Evolutionary conservation across 768 basidiomycete genomes (phyloP), one percentile per base, ranked within the genome.

Genomic region (Mycena alexandri): DNA sequence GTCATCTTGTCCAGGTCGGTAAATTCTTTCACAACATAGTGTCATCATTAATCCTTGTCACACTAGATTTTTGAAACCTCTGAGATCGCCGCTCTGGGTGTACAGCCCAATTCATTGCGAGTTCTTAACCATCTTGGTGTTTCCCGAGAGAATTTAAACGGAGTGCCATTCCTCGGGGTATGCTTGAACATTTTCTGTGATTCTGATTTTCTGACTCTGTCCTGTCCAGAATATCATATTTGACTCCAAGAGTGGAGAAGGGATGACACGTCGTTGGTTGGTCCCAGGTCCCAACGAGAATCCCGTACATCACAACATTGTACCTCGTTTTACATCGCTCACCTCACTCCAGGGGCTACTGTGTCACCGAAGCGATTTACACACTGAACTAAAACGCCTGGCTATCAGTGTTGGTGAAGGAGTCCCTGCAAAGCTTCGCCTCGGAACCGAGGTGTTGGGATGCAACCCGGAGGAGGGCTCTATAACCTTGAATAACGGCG

Each of bases 401-500:
- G 65, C 65, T 5, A 25, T 50, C 2, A 52, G 52, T 25, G 64
- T 58, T 2, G 61, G 64, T 1, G 58, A 61, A 29, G 56, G 61
- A 5, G 44, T 47, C 1, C 69, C 69, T 0, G 69, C 25, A 13
- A 51, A 60, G 14, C 19, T 71, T 24, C 58, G 42, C 17, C 65
- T 63, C 16, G 65, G 69, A 36, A 21, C 13, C 19, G 67, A 58
- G 22, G 65, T 67, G 3, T 14, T 47, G 3, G 62, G 11, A 24
- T 71, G 65, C 38, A 29, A 75, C 7, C 24, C 80, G 43, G 74
- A 83, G 12, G 62, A 46, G 0, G 80, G 77, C 10, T 71, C 69
- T 17, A 70, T 81, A 22, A 81, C 79, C 0, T 75, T 82, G 65
- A 68, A 72, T 43, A 74, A 72, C 2, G 82, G 81, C 13, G 71